Base-by-base conservation (phyloP, 177 flowering plant species). In the Vitis hybrid region DNA sequence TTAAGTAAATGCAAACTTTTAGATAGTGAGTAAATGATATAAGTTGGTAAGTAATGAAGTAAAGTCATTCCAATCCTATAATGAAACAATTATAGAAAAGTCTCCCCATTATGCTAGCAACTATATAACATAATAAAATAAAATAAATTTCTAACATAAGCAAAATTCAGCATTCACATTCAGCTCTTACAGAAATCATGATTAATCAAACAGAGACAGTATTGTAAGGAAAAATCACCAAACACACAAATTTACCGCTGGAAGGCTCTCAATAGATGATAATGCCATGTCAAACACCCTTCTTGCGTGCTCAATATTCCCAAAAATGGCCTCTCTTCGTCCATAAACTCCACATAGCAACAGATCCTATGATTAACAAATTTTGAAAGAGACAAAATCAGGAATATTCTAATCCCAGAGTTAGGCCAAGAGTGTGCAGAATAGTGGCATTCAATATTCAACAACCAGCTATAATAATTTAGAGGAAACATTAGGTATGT, bases 271-370 rank as follows among this genome's bases (percentile, higher is more conserved):
- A 56, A 80, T 71, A 19, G 97, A 90, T 66, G 85, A 73, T 71
- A 95, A 82, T 70, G 99, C 97, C 99, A 95, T 91, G 80, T 93
- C 99, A 82, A 93, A 93, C 52, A 90, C 84, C 81, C 86, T 91
- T 75, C 99, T 90, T 70, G 98, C 94, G 77, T 82, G 85, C 55
- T 88, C 94, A 68, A 90, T 81, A 77, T 93, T 91, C 59, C 98
- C 93, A 79, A 69, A 87, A 22, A 73, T 78, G 74, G 97, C 97
- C 77, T 95, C 99, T 72, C 94, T 81, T 65, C 65, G 84, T 62
- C 97, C 99, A 86, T 95, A 95, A 60, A 93, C 86, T 70, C 99
- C 99, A 81, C 98, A 95, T 7, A 95, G 86, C 68, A 93, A 72
- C 48, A 93, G 60, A 86, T 95, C 97, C 99, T 95, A 68, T 31